phyloP scores from a whole-genome alignment of 768 basidiomycete genomes.

The Cystobasidium tubakii region DNA sequence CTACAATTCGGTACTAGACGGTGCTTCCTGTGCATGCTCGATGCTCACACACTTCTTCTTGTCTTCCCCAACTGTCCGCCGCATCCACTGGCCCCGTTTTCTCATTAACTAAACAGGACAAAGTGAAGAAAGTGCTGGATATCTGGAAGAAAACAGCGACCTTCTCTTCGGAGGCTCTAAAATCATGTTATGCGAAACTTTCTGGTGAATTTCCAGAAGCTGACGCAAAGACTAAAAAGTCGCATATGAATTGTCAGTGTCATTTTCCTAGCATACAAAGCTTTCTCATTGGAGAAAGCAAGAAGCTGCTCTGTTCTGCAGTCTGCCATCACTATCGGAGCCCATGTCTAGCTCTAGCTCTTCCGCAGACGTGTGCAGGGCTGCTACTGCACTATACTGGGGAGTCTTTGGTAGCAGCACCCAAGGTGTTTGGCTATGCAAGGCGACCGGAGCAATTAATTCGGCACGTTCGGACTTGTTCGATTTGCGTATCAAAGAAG shows the following conservation, averaged over 20 bases:
- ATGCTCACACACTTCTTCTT: not conserved
- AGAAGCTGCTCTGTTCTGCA: not conserved
- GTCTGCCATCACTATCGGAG: not conserved
- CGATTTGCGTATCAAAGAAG: too few species aligned
- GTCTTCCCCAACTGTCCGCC: too few species aligned
- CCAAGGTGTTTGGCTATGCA: too few species aligned
- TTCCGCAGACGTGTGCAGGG: too few species aligned
- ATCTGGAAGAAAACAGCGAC: conserved; percentile 91
- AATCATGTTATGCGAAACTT: conserved; percentile 25
- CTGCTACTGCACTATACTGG: too few species aligned
- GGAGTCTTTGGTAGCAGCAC: too few species aligned
- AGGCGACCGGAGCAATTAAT: too few species aligned
- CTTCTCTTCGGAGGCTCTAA: conserved; percentile 60
- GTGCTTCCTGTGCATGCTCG: not conserved
- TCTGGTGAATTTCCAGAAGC: not conserved
- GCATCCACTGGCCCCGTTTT: too few species aligned
- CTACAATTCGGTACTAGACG: not conserved
- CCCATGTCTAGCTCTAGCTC: not conserved
- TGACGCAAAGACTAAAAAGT: conserved; percentile 16
- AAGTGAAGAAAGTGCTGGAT: conserved; percentile 91
- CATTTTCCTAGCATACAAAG: not conserved
- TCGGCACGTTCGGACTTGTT: too few species aligned
- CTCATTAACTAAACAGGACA: too few species aligned
- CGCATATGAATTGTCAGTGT: not conserved
- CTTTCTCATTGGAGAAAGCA: not conserved